Conservation (phyloP, 148 eudicot genomes). For the Pouteria glomerata region DNA sequence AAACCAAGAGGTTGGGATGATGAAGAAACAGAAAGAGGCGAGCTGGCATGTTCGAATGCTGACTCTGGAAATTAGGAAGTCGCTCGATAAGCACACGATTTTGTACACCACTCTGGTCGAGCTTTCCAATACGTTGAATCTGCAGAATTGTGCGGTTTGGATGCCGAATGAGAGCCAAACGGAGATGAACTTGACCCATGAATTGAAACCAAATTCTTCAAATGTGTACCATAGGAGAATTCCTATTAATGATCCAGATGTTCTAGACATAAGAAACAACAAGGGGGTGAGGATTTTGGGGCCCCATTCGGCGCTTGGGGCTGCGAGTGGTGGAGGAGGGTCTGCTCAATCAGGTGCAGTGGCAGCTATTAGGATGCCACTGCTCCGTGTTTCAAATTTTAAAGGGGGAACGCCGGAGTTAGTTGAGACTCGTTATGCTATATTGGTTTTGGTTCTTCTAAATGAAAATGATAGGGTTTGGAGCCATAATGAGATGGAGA, state of each 20-base stretch:
- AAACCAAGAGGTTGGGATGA: conserved; percentile 80
- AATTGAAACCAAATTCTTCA: conserved; percentile 35
- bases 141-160: conserved; percentile 95
- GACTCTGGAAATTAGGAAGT: conserved; percentile 81
- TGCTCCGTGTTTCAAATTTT: conserved; percentile 72
- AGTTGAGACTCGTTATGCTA: conserved; percentile 69
- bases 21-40: conserved; percentile 70
- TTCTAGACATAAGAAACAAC: conserved; percentile 25
- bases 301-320: conserved; percentile 52
- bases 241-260: conserved; percentile 60
- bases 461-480: conserved; percentile 38
- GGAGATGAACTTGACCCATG: conserved; percentile 68
- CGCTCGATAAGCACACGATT: conserved; percentile 78
- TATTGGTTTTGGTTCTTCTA: conserved; percentile 71
- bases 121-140: conserved; percentile 72
- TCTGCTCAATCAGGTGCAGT: conserved; percentile 46
- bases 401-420: conserved; percentile 80
- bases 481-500: conserved; percentile 60
- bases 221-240: conserved; percentile 21
- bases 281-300: conserved; percentile 56
- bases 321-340: conserved; percentile 58
- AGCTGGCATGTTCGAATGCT: conserved; percentile 92
- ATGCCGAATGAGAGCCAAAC: conserved; percentile 78
- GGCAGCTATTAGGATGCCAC: conserved; percentile 86
- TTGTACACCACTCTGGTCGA: conserved; percentile 75